Evolutionary conservation across 2,329 filamentous ascomycete genomes (phyloP).

Genomic region (Ceratocystis eucalypticola): DNA sequence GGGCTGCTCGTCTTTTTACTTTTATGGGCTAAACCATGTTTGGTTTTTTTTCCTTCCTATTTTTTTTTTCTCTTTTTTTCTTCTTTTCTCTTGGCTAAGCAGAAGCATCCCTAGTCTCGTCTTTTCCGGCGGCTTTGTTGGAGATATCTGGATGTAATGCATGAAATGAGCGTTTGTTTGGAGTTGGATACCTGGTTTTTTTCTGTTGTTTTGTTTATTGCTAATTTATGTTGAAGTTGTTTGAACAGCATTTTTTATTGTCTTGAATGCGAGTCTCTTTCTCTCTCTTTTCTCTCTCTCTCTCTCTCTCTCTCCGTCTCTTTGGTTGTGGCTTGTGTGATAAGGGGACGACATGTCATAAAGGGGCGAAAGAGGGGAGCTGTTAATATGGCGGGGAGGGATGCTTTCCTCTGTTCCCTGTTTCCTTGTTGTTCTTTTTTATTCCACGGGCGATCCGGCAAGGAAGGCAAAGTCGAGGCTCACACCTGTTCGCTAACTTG

Average conservation of each 20-base stretch:
- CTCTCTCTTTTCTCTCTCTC: not conserved
- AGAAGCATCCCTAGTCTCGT: not conserved
- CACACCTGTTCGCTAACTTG: too few species aligned
- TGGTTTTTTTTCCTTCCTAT: not conserved
- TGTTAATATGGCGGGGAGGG: not conserved
- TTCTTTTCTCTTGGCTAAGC: not conserved
- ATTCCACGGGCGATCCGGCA: not conserved
- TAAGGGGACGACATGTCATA: not conserved
- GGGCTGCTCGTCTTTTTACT: not conserved
- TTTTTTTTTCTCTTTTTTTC: not conserved
- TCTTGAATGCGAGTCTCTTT: not conserved
- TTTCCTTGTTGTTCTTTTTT: not conserved
- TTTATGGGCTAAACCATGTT: not conserved
- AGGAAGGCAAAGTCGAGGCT: not conserved
- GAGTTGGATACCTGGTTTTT: conserved; percentile 4
- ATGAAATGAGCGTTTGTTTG: conserved; percentile 6
- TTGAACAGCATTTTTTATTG: not conserved
- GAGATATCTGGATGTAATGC: conserved; percentile 6
- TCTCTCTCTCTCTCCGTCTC: not conserved
- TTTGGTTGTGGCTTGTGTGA: not conserved
- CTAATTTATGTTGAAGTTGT: not conserved
- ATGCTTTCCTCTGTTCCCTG: not conserved
- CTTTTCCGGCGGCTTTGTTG: conserved; percentile 5
- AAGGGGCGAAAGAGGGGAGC: not conserved
- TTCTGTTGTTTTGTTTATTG: not conserved